phyloP scores from a whole-genome alignment of 768 basidiomycete genomes.

The Gautieria morchelliformis region DNA sequence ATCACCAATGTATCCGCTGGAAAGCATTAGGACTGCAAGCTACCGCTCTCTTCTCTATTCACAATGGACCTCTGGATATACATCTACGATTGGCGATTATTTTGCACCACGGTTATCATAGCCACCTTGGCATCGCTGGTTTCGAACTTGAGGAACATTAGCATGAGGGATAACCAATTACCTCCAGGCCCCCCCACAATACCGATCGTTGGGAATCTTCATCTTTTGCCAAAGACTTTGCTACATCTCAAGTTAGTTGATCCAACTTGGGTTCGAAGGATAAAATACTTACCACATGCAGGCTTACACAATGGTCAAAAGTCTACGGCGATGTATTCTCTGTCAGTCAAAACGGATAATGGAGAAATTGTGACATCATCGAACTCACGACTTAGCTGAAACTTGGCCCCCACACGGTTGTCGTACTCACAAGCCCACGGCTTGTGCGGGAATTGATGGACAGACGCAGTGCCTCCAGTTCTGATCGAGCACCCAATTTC shows the following conservation, averaged over 20 bases:
- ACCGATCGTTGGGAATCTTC: conserved; percentile 18
- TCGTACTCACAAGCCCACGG: conserved; percentile 14
- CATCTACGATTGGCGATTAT: too few relatives aligned
- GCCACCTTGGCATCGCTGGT: neutral
- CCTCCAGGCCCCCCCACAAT: conserved; percentile 19
- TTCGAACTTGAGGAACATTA: neutral
- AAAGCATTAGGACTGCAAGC: too few relatives aligned
- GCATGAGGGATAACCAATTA: conserved; percentile 11
- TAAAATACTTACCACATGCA: conserved; percentile 1
- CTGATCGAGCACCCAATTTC: conserved; percentile 17
- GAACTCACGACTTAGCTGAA: conserved; percentile 13
- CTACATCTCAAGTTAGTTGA: conserved; percentile 15
- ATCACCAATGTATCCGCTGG: too few relatives aligned
- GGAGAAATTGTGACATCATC: conserved; percentile 10
- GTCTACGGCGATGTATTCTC: conserved; percentile 21
- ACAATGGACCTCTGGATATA: too few relatives aligned
- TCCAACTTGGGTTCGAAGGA: too few relatives aligned
- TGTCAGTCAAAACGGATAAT: conserved; percentile 3
- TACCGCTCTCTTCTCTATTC: too few relatives aligned
- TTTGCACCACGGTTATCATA: too few relatives aligned
- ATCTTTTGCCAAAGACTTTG: conserved; percentile 14
- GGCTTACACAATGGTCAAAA: conserved; percentile 21
- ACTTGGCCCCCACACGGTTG: conserved; percentile 14
- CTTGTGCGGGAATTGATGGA: conserved; percentile 21
- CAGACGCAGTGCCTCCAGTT: conserved; percentile 15